These are phyloP conservation scores for Hemileccinum rubropunctum DNA, from an alignment of 768 basidiomycete genomes.

Conservation along the genomic window DNA sequence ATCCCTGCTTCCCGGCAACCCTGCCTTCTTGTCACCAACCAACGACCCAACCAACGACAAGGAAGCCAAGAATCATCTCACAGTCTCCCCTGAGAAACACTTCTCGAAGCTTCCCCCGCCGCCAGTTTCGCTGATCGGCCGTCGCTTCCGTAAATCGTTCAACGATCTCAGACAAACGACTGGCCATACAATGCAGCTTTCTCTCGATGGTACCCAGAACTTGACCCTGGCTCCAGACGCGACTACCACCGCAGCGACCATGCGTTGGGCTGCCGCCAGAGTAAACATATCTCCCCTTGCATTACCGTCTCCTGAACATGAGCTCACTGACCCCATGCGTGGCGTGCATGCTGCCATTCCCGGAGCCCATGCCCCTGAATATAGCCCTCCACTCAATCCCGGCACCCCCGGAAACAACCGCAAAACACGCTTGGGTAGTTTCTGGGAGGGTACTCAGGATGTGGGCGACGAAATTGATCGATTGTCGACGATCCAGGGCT, in stretches of 20 bases:
- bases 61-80: slow-evolving; percentile 15
- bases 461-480: slow-evolving; percentile 40
- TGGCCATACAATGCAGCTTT: slow-evolving; percentile 26
- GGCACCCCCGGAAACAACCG: slow-evolving; percentile 49
- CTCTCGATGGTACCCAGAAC: slow-evolving; percentile 27
- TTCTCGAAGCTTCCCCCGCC: slow-evolving; percentile 25
- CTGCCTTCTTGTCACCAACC: slow-evolving; percentile 8
- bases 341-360: slow-evolving; percentile 66
- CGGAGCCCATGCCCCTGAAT: slow-evolving; percentile 46
- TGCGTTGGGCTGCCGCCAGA: slow-evolving; percentile 82
- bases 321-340: slow-evolving; percentile 88
- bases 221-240: slow-evolving; percentile 46
- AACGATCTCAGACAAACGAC: slow-evolving; percentile 39
- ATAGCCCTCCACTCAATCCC: slow-evolving; percentile 35
- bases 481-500: slow-evolving; percentile 24
- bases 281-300: slow-evolving; percentile 85
- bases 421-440: slow-evolving; percentile 59
- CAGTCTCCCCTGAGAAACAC: slow-evolving; percentile 26
- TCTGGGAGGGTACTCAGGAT: slow-evolving; percentile 78
- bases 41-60: slow-evolving; percentile 16
- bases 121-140: slow-evolving; percentile 29
- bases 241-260: slow-evolving; percentile 71
- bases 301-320: slow-evolving; percentile 87
- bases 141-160: slow-evolving; percentile 47
- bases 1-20: slow-evolving; percentile 3